Conservation (phyloP, 495 filamentous ascomycete species). For the Eremomyces bilateralis region DNA sequence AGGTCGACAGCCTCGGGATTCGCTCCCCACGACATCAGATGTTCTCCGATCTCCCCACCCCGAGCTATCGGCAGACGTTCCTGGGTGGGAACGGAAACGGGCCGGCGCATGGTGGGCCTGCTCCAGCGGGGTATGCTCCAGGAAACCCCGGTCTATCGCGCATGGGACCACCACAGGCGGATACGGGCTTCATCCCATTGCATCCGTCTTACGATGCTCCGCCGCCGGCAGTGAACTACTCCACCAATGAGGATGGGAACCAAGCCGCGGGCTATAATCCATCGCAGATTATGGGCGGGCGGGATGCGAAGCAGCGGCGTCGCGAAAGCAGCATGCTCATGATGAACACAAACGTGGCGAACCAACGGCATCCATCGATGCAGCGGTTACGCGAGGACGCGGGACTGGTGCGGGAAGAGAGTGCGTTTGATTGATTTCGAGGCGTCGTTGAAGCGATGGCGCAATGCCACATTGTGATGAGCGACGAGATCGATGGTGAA, state of each 20-base stretch:
- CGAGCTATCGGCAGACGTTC: constrained; percentile 37
- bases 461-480: no score
- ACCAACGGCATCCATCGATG: no score
- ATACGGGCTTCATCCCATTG: constrained; percentile 40
- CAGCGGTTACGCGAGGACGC: no score
- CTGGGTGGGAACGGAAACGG: no score
- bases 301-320: background rate
- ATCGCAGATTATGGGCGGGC: background rate
- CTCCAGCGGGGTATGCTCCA: constrained; percentile 9
- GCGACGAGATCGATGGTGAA: no score
- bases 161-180: constrained; percentile 14
- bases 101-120: constrained; percentile 8
- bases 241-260: no score
- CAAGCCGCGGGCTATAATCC: no score
- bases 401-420: no score
- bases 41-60: constrained; percentile 48
- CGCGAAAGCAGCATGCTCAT: background rate
- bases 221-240: no score
- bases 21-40: constrained; percentile 45
- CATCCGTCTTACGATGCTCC: constrained; percentile 34
- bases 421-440: no score
- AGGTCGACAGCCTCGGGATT: constrained; percentile 38
- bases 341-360: no score
- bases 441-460: no score
- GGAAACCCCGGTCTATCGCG: constrained; percentile 3